Evolutionary conservation across 1,139 yeast species (phyloP), one percentile per base, ranked within the genome.

Genomic region (Saccharomyces pastorianus): DNA sequence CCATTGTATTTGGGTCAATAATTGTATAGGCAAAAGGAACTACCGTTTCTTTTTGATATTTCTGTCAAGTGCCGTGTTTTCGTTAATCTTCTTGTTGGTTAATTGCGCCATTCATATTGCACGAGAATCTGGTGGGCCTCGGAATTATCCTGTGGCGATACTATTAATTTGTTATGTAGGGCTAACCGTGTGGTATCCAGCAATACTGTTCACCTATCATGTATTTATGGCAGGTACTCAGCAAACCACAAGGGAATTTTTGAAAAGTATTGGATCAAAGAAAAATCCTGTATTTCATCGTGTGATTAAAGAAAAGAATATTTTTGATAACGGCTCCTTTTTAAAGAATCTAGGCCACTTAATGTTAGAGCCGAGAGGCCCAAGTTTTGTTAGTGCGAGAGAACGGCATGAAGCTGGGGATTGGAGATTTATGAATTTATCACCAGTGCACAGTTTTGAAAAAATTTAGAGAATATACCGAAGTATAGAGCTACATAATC

Each of bases 1-100:
- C 66, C 96, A 88, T 69, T 88, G 96, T 65, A 69, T 80, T 7
- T 88, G 93, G 91, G 69, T 88, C 57, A 85, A 86, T 65, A 87
- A 84, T 62, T 88, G 96, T 66, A 76, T 88, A 47, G 96, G 95
- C 0, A 78, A 81, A 58, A 72, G 87, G 54, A 88, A 87, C 64
- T 87, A 86, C 68, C 65, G 78, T 54, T 81, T 77, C 73, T 83
- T 84, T 63, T 55, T 83, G 55, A 61, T 64, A 3, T 84, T 80
- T 61, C 64, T 85, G 48, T 25, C 75, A 1, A 56, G 65, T 49
- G 48, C 61, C 27, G 51, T 58, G 3, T 9, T 64, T 34, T 48
- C 64, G 2, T 51, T 60, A 13, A 41, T 60, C 2, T 34, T 66
- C 5, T 55, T 67, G 29, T 57, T 68, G 1, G 53, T 61, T 67